These are phyloP conservation scores for Trifolium pratense DNA, from an alignment of 306 rosid genomes.

Conservation along the genomic window DNA sequence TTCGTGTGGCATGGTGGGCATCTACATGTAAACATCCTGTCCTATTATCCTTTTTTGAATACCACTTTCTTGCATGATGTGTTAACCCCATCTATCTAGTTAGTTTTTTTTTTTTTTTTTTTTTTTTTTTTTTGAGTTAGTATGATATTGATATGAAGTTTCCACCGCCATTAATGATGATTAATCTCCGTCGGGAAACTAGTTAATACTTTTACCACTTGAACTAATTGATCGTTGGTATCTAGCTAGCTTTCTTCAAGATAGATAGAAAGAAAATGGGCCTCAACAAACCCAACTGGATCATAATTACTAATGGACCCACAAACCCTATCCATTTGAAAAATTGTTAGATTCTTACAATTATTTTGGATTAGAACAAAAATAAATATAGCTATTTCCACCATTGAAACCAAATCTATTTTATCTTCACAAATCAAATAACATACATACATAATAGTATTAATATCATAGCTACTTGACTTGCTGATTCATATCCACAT, in stretches of 20 bases:
- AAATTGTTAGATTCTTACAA: conserved; percentile 10
- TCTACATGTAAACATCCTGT: conserved; percentile 4
- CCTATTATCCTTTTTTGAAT: neutral
- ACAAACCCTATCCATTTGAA: conserved; percentile 43
- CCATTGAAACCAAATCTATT: conserved; percentile 34
- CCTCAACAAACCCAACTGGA: conserved; percentile 36
- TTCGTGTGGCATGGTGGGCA: conserved; percentile 30
- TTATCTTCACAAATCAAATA: neutral
- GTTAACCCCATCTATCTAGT: conserved; percentile 33
- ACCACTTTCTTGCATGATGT: conserved; percentile 18
- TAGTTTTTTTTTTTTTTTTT: no score
- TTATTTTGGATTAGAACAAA: conserved; percentile 39
- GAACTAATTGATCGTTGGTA: no score
- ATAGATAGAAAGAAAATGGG: conserved; percentile 29
- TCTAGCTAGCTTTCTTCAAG: no score
- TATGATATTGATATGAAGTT: no score
- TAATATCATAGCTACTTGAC: conserved; percentile 16
- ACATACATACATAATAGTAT: no score
- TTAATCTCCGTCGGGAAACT: no score
- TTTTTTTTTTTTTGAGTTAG: no score
- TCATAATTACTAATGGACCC: conserved; percentile 50
- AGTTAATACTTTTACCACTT: no score
- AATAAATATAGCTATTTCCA: neutral
- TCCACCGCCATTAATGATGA: no score
- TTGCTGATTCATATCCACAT: conserved; percentile 33